Evolutionary conservation across 1,284 basidiomycete genomes (phyloP).

Genomic region (Cutaneotrichosporon cyanovorans): DNA sequence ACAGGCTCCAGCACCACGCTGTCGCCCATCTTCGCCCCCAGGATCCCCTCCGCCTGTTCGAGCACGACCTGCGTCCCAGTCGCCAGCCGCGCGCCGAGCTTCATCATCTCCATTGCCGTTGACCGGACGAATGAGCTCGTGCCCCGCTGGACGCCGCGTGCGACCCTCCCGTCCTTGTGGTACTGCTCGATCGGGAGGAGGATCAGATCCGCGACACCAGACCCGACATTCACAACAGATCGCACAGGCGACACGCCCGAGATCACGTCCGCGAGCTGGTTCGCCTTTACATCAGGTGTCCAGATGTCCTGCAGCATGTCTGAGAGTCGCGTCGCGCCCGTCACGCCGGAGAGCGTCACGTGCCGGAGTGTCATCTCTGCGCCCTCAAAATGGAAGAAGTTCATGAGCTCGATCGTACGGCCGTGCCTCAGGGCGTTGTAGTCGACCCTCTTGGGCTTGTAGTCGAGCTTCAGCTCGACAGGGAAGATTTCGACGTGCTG

Average conservation of each 20-base stretch:
- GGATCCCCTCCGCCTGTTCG: slow-evolving; percentile 86
- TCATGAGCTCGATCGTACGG: slow-evolving; percentile 93
- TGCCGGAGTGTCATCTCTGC: slow-evolving; percentile 96
- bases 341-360: slow-evolving; percentile 82
- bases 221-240: slow-evolving; percentile 91
- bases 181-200: slow-evolving; percentile 94
- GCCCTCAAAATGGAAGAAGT: slow-evolving; percentile 99
- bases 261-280: slow-evolving; percentile 92
- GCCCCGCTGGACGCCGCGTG: slow-evolving; percentile 88
- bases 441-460: slow-evolving; percentile 95
- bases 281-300: slow-evolving; percentile 98
- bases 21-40: slow-evolving; percentile 51
- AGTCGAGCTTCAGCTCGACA: slow-evolving; percentile 78
- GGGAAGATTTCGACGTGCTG: slow-evolving; percentile 55
- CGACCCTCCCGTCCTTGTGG: slow-evolving; percentile 88
- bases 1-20: slow-evolving; percentile 14
- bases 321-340: slow-evolving; percentile 79
- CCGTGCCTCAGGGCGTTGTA: slow-evolving; percentile 87
- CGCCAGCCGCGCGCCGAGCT: slow-evolving; percentile 85
- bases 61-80: slow-evolving; percentile 96
- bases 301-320: slow-evolving; percentile 91
- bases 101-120: slow-evolving; percentile 89
- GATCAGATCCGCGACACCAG: slow-evolving; percentile 90
- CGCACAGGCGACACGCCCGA: slow-evolving; percentile 95
- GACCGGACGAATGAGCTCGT: slow-evolving; percentile 85